Conservation (phyloP, 2,329 filamentous ascomycete genomes). For the Venturia pyrina region DNA sequence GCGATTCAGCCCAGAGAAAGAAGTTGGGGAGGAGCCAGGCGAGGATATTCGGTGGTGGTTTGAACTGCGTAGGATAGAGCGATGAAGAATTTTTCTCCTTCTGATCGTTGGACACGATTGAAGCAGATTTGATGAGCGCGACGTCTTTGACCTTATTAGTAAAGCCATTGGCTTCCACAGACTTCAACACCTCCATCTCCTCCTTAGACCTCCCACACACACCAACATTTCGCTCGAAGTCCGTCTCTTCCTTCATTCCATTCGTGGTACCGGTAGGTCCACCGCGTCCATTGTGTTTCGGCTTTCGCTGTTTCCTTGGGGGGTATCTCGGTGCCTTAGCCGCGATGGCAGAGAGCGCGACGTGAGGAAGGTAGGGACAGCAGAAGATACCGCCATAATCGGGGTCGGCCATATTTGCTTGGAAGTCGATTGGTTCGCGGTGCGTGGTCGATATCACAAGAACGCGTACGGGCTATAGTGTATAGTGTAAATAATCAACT, state of each 20-base stretch:
- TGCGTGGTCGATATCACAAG: too few relatives aligned
- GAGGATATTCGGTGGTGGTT: background rate
- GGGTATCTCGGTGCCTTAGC: background rate
- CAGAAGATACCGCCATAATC: background rate
- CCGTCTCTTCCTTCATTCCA: background rate
- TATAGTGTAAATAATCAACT: background rate
- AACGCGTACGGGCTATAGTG: background rate
- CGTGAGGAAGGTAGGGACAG: background rate
- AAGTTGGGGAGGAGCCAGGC: background rate
- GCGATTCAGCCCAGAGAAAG: background rate
- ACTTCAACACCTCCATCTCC: too few relatives aligned
- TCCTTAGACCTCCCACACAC: too few relatives aligned
- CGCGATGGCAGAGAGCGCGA: background rate
- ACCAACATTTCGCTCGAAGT: too few relatives aligned
- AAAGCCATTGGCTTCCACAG: too few relatives aligned
- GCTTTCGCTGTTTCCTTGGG: background rate
- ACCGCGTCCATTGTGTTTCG: background rate
- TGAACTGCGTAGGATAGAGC: background rate
- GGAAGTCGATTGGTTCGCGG: background rate
- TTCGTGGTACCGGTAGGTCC: background rate
- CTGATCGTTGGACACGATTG: too few relatives aligned
- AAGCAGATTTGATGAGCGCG: too few relatives aligned
- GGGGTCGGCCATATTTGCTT: background rate
- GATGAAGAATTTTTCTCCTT: too few relatives aligned
- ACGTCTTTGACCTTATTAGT: too few relatives aligned